A percentile compares a stretch with the other conserved stretches of the same genome.
Conservation (phyloP, 306 rosid genomes). For the Fagus sylvatica region DNA sequence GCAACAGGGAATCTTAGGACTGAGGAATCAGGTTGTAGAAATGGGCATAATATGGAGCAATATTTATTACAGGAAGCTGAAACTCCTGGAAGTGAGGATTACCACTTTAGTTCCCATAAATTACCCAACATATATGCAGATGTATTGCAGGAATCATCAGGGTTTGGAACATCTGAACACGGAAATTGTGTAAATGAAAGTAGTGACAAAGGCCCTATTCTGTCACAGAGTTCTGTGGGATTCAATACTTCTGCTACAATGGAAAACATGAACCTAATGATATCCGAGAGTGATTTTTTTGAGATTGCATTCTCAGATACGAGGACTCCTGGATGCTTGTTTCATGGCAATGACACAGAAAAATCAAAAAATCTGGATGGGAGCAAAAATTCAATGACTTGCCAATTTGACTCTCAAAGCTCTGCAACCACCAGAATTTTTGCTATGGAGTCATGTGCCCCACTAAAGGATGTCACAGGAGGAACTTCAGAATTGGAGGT, state of each 20-base stretch:
- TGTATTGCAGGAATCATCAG: slow-evolving; percentile 47
- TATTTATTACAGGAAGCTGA: slow-evolving; percentile 52
- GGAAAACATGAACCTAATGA: slow-evolving; percentile 48
- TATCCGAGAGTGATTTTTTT: slow-evolving; percentile 84
- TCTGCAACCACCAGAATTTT: slow-evolving; percentile 41
- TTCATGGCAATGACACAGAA: slow-evolving; percentile 44
- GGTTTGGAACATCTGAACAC: slow-evolving; percentile 41
- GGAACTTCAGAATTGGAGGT: slow-evolving; percentile 52
- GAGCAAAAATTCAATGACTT: slow-evolving; percentile 39
- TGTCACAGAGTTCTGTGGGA: slow-evolving; percentile 50
- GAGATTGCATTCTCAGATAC: slow-evolving; percentile 68
- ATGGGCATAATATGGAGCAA: slow-evolving; percentile 51
- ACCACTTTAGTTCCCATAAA: slow-evolving; percentile 48
- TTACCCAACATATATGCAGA: slow-evolving; percentile 51
- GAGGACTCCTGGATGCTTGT: slow-evolving; percentile 43
- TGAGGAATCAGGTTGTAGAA: slow-evolving; percentile 49
- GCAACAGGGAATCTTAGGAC: slow-evolving; percentile 44
- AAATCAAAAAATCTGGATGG: slow-evolving; percentile 42
- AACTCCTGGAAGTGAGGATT: slow-evolving; percentile 41
- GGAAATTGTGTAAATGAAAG: slow-evolving; percentile 44
- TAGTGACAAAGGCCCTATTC: slow-evolving; percentile 36
- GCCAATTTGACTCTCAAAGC: slow-evolving; percentile 34
- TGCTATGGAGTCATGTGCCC: slow-evolving; percentile 35
- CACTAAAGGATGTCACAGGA: slow-evolving; percentile 23
- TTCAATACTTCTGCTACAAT: slow-evolving; percentile 39